Conservation (phyloP, 345 rosid genomes). For the Schrenkiella parvula region DNA sequence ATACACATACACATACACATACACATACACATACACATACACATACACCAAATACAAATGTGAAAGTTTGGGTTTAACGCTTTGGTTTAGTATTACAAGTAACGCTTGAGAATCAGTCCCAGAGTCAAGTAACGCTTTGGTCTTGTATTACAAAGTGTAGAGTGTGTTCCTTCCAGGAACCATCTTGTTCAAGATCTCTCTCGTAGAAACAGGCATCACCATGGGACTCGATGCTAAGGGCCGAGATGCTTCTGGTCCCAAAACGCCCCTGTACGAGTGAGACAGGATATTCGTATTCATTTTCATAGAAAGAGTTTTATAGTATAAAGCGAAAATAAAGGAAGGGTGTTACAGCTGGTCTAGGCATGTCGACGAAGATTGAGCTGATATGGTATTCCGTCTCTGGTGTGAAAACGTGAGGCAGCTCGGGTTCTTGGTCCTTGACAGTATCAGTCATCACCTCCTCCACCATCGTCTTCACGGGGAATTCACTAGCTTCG, state of each 20-base stretch:
- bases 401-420: conserved; percentile 41
- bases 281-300: neutral
- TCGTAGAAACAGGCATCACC: conserved; percentile 53
- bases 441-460: conserved; percentile 59
- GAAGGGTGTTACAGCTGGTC: conserved; percentile 34
- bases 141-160: conserved; percentile 22
- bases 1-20: no score
- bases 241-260: conserved; percentile 75
- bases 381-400: conserved; percentile 52
- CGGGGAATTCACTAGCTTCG: conserved; percentile 44
- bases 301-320: neutral
- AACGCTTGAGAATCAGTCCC: no score
- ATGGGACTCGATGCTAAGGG: conserved; percentile 40
- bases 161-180: conserved; percentile 49
- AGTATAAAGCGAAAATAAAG: neutral
- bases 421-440: conserved; percentile 41
- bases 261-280: conserved; percentile 46
- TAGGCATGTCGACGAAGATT: conserved; percentile 45
- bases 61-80: neutral
- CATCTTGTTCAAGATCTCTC: conserved; percentile 45
- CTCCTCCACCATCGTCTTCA: conserved; percentile 44
- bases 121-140: neutral
- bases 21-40: no score
- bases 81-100: no score
- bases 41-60: neutral